Conservation (phyloP, 345 rosid genomes). For the Euphorbia pulcherrima region DNA sequence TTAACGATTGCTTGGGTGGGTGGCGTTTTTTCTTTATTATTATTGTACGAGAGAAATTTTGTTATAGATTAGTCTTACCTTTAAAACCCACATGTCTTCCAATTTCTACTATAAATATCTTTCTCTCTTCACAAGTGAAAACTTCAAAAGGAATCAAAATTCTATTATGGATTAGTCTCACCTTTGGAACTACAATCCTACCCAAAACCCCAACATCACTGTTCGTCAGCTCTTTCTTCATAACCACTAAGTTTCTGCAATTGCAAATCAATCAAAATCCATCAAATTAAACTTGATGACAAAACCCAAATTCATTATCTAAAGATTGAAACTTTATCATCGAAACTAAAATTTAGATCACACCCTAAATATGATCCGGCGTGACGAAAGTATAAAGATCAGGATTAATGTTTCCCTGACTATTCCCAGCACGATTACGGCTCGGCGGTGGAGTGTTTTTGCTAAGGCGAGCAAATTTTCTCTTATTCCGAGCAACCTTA, state of each 20-base stretch:
- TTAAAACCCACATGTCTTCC: too few relatives aligned
- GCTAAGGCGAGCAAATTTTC: conserved; percentile 58
- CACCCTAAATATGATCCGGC: conserved; percentile 48
- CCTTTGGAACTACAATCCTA: conserved; percentile 90
- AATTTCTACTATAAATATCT: too few relatives aligned
- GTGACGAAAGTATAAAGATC: conserved; percentile 40
- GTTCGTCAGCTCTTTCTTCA: conserved; percentile 57
- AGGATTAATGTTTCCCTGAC: neutral
- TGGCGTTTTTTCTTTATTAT: too few relatives aligned
- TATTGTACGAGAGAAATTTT: too few relatives aligned
- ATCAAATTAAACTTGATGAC: neutral
- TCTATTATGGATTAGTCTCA: conserved; percentile 24
- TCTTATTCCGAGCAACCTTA: conserved; percentile 53
- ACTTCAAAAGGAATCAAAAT: neutral
- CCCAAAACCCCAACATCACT: conserved; percentile 86
- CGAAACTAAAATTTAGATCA: neutral
- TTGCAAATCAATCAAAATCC: conserved; percentile 2
- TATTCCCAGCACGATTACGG: neutral
- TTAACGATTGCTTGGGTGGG: too few relatives aligned
- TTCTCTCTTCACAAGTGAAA: too few relatives aligned
- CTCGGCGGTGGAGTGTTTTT: conserved; percentile 26
- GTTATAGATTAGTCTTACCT: too few relatives aligned
- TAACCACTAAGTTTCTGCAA: conserved; percentile 54
- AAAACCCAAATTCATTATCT: too few relatives aligned
- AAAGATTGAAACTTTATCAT: neutral